Base-by-base conservation (phyloP, 2,329 filamentous ascomycete genomes). In the Exophiala dermatitidis region DNA sequence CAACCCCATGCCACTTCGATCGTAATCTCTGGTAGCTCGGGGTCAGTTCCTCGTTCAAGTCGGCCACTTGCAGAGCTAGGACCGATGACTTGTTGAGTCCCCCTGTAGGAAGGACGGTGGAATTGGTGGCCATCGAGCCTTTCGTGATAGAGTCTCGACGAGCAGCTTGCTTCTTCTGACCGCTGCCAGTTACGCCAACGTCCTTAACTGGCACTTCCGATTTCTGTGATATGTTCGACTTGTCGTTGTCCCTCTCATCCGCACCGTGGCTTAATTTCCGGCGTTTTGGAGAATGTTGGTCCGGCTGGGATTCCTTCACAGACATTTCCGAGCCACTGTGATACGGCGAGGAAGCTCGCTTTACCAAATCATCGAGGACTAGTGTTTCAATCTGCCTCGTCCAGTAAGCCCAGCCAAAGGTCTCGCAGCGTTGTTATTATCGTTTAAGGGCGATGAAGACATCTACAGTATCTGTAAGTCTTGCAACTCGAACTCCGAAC, bases 31-130 rank as follows among this genome's bases (percentile, higher is more conserved):
- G 78, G 59, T 83, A 80, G 56, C 79, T 77, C 33, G 77, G 78
- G 61, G 76, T 74, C 46, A 82, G 70, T 59, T 82, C 77, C 4
- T 71, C 67, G 47, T 85, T 66, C 52, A 86, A 70, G 61, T 85
- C 81, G 58, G 85, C 80, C 33, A 84, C 73, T 64, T 86, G 83
- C 6, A 86, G 54, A 40, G 52, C 53, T 30, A 51, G 50, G 36
- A 54, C 53, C 31, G 47, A 37, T 37, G 49, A 56, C 42, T 56
- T 59, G 34, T 48, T 59, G 47, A 56, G 49, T 44, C 54, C 58
- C 8, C 52, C 52, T 2, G 52, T 54, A 2, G 55, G 52, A 19
- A 57, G 19, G 9, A 47, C 52, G 28, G 33, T 38, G 36, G 41
- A n/a, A 29, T 31, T 36, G 31, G 10, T 48, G 8, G 19, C 31